Evolutionary conservation across 306 rosid genomes (phyloP), one percentile per base, ranked within the genome.

Genomic region (Senna tora): DNA sequence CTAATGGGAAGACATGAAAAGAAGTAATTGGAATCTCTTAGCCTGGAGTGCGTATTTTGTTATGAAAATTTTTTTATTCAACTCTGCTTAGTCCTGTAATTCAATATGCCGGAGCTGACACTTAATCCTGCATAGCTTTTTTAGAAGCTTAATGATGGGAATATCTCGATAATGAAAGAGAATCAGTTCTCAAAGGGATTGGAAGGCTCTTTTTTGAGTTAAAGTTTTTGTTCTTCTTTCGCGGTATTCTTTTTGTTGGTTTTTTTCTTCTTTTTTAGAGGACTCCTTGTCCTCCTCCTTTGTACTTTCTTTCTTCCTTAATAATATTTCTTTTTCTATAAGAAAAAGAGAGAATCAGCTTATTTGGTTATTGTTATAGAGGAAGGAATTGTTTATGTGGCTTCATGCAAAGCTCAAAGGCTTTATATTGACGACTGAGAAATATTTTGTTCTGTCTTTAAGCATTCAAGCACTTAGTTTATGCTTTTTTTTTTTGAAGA

Each of bases 71-170:
- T 49, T 32, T 51, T 49, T 39, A 14, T 65, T 49, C 66, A 11
- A 58, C 55, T 43, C 36, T 67, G 14, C 7, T 6, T 52, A 28
- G 33, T 30, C 16, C 30, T 10, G 25, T 33, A 38, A 32, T 71
- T 75, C 28, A 30, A 52, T 59, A 50, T 65, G 52, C 51, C 65
- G 15, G 39, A 57, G 45, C 30, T 1, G 13, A 36, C 65, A 49
- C 47, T 45, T 36, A 11, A 43, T 41, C 16, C 11, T 33, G 60
- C 74, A 20, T 43, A 21, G 52, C 22, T 74, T 68, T 15, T 33
- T 16, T 54, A 45, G 54, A 34, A 54, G 61, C 19, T 53, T 54
- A 51, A 55, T 60, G n/a, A 42, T 79, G 36, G 14, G 52, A 45
- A 34, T 67, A 19, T 72, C 34, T 72, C 61, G 12, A 21, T n/a